These are phyloP conservation scores for Neospermospora avenae DNA, from an alignment of 2,329 filamentous ascomycete genomes.

Conservation along the genomic window DNA sequence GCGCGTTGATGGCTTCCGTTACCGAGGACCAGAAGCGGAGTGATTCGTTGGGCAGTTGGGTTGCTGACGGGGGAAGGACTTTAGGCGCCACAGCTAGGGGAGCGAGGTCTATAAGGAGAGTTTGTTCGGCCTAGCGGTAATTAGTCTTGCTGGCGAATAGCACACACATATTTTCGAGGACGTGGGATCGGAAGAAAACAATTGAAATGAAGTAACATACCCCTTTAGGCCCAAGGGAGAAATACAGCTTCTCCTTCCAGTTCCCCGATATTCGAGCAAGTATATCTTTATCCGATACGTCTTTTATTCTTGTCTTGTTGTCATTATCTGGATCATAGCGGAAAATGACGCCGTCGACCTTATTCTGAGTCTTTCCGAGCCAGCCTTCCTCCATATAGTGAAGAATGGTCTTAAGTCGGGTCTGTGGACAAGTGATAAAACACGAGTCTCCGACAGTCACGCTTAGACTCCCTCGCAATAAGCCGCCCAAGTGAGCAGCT, in stretches of 20 bases:
- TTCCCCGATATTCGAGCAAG: constrained; percentile 78
- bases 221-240: constrained; percentile 58
- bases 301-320: constrained; percentile 72
- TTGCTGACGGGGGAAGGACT: constrained; percentile 68
- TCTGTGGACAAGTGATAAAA: constrained; percentile 86
- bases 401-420: constrained; percentile 84
- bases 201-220: constrained; percentile 46
- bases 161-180: constrained; percentile 22
- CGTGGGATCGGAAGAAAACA: background rate
- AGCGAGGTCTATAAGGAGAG: constrained; percentile 81
- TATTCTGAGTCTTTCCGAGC: constrained; percentile 88
- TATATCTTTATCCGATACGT: constrained; percentile 81
- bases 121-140: constrained; percentile 52
- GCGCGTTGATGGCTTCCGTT: constrained; percentile 77
- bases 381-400: constrained; percentile 94
- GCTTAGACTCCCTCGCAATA: constrained; percentile 82
- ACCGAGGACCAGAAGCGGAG: constrained; percentile 84
- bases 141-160: constrained; percentile 36
- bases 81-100: constrained; percentile 80
- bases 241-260: constrained; percentile 73
- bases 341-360: constrained; percentile 87
- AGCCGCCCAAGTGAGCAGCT: constrained; percentile 83
- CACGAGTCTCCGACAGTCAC: constrained; percentile 88
- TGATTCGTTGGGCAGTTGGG: constrained; percentile 86
- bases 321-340: constrained; percentile 86